Evolutionary conservation across 495 filamentous ascomycete species (phyloP).

Genomic region (Penicillium desertorum): DNA sequence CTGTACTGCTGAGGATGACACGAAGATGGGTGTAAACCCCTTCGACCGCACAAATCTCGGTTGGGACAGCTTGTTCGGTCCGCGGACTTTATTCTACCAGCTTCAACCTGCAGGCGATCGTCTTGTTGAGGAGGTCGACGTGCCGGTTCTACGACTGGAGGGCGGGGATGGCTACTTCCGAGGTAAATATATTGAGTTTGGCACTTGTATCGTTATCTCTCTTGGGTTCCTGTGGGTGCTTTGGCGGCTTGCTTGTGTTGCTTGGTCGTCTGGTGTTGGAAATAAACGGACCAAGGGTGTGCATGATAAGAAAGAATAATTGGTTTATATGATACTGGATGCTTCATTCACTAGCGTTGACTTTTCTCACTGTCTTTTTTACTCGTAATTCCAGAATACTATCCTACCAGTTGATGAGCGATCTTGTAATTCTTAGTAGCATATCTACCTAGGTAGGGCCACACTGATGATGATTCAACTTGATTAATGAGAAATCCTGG

Average conservation of each 20-base stretch:
- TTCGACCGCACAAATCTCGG: conserved; percentile 84
- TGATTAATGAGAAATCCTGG: no score
- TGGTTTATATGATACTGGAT: not conserved
- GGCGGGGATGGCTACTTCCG: conserved; percentile 47
- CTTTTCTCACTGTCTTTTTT: not conserved
- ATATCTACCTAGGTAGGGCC: not conserved
- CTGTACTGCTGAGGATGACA: conserved; percentile 70
- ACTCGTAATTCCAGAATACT: not conserved
- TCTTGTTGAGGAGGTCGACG: conserved; percentile 60
- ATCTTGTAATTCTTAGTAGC: not conserved
- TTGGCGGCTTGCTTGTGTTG: conserved; percentile 58
- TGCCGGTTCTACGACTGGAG: conserved; percentile 65
- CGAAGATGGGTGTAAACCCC: conserved; percentile 73
- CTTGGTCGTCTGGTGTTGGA: conserved; percentile 23
- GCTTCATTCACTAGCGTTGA: not conserved
- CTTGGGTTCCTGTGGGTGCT: conserved; percentile 75
- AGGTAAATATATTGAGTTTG: conserved; percentile 62
- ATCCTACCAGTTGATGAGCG: not conserved
- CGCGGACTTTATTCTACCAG: conserved; percentile 83
- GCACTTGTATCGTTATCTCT: conserved; percentile 67
- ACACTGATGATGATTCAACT: not conserved
- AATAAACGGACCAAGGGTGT: not conserved
- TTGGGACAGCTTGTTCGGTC: conserved; percentile 82
- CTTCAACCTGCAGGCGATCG: conserved; percentile 56
- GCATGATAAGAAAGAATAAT: conserved; percentile 30